Evolutionary conservation across 2,329 filamentous ascomycete genomes (phyloP), one percentile per base, ranked within the genome.

Genomic region (Remersonia thermophila): DNA sequence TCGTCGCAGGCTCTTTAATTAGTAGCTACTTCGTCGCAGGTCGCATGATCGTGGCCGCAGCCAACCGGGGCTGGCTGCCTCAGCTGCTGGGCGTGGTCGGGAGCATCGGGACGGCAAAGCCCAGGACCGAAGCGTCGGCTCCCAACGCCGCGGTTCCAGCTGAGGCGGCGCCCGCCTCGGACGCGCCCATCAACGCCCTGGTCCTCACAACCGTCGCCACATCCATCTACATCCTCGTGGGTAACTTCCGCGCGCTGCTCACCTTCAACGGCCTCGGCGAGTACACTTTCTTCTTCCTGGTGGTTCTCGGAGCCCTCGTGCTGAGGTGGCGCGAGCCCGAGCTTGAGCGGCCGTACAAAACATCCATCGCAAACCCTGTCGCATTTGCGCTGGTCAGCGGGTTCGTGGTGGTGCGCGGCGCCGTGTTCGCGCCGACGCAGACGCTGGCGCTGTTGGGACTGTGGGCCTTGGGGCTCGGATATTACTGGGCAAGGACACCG

Each of bases 241-340:
- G 74, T 13, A 72, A 64, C 51, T 78, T 79, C 56, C 65, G 73
- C 25, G 67, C 69, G 0, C 63, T 79, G 0, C 48, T 79, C 9
- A 77, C 72, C 0, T 75, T 75, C 44, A 73, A 73, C 35, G 71
- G 71, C 0, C 55, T 74, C 3, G 70, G 68, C 11, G 70, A 74
- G 46, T 78, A 73, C 50, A 67, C 73, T 0, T 79, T 78, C 53
- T 78, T 78, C 56, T 74, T 78, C 47, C 59, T 77, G 20, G 73
- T 73, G 0, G 73, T 77, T 0, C 47, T 77, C 0, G 74, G 73
- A 0, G 66, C 71, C 2, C 58, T 77, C 8, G 55, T 77, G 12
- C 53, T 79, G 30, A 65, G 74, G 10, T 64, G 63, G 37, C 63
- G 69, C 1, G 71, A 78, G 49, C 74, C 73, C 0, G 51, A 56